Conservation (phyloP, 345 rosid genomes). For the Xanthoceras sorbifolium region DNA sequence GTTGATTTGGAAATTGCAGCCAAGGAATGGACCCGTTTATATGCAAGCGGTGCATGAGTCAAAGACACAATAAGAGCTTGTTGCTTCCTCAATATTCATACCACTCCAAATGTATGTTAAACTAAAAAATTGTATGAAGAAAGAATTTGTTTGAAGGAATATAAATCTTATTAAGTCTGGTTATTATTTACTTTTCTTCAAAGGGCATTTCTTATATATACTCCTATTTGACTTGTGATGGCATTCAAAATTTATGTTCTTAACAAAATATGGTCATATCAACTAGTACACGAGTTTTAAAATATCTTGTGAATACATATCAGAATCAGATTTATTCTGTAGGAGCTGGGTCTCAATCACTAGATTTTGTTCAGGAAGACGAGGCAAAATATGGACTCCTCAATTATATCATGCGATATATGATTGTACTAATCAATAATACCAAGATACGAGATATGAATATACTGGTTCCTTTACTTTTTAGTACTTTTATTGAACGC, state of each 20-base stretch:
- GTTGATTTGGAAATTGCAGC: slow-evolving; percentile 46
- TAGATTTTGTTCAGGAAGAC: not conserved
- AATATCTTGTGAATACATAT: too few species aligned
- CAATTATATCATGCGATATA: too few species aligned
- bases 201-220: not conserved
- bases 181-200: not conserved
- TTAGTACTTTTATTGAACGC: too few species aligned
- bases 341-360: too few species aligned
- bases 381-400: not conserved
- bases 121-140: slow-evolving; percentile 3
- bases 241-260: not conserved
- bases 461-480: not conserved
- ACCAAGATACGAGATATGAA: not conserved
- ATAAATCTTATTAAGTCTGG: not conserved
- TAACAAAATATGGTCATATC: not conserved
- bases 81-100: not conserved
- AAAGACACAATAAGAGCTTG: not conserved
- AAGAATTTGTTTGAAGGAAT: not conserved
- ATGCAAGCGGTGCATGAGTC: slow-evolving; percentile 82
- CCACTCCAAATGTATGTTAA: not conserved
- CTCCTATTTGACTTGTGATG: not conserved
- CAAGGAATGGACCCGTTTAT: slow-evolving; percentile 93
- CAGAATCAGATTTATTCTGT: too few species aligned
- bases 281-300: too few species aligned
- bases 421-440: too few species aligned